Evolutionary conservation across 805 yeast genomes (phyloP).

Genomic region (Teunomyces lycoperdinae): DNA sequence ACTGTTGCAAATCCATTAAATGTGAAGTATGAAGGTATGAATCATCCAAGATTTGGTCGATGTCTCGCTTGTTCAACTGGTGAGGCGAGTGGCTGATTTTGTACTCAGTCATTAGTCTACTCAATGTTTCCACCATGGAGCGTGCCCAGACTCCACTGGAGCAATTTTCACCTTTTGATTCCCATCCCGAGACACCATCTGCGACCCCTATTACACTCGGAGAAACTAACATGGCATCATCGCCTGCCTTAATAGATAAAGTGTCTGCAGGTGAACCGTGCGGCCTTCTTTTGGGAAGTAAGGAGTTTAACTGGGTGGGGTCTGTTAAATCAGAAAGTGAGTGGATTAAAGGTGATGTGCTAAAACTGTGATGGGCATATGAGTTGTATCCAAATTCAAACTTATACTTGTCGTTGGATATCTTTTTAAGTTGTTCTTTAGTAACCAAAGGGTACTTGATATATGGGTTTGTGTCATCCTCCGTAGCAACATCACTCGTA

Average conservation of each 20-base stretch:
- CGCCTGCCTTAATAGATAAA: slow-evolving; percentile 51
- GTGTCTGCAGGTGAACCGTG: slow-evolving; percentile 54
- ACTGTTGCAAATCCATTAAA: slow-evolving; percentile 47
- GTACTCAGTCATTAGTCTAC: slow-evolving; percentile 45
- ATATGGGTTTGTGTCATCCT: slow-evolving; percentile 34
- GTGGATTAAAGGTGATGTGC: slow-evolving; percentile 38
- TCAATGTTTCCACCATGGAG: slow-evolving; percentile 49
- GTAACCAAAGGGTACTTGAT: slow-evolving; percentile 42
- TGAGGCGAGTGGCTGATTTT: slow-evolving; percentile 37
- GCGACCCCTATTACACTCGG: slow-evolving; percentile 53
- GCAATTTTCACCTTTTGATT: slow-evolving; percentile 37
- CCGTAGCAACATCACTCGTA: slow-evolving; percentile 8
- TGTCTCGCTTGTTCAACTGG: slow-evolving; percentile 39
- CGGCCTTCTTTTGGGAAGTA: slow-evolving; percentile 49
- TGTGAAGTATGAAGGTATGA: slow-evolving; percentile 47
- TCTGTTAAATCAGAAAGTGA: slow-evolving; percentile 52
- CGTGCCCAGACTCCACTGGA: slow-evolving; percentile 54
- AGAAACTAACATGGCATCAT: slow-evolving; percentile 55
- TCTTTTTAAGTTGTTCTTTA: slow-evolving; percentile 33
- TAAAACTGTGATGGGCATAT: slow-evolving; percentile 46
- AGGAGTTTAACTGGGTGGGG: slow-evolving; percentile 41
- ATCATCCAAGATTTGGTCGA: slow-evolving; percentile 44
- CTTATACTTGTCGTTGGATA: slow-evolving; percentile 38
- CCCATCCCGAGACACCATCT: slow-evolving; percentile 60
- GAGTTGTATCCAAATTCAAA: slow-evolving; percentile 45